Percentiles rank a stretch among this genome's conserved stretches.
phyloP scores from a whole-genome alignment of 2,329 filamentous ascomycete genomes.

The Epichloe sylvatica region DNA sequence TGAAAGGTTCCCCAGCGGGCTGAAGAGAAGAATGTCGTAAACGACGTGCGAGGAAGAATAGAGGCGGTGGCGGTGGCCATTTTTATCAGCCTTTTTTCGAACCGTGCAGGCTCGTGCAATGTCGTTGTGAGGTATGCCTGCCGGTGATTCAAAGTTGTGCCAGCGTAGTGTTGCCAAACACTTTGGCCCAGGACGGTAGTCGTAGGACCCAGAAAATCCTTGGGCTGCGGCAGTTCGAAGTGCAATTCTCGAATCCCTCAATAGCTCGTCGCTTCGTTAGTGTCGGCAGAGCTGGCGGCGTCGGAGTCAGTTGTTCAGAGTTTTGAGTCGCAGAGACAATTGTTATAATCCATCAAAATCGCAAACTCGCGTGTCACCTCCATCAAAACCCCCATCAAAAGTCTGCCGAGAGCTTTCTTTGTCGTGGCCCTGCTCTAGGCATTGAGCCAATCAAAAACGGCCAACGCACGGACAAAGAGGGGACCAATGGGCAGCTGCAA shows the following conservation, averaged over 20 bases:
- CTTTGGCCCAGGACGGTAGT: background rate
- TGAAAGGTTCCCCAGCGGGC: constrained; percentile 31
- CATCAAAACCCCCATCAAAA: constrained; percentile 16
- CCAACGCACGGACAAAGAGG: constrained; percentile 14
- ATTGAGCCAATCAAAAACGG: constrained; percentile 16
- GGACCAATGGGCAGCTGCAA: constrained; percentile 18
- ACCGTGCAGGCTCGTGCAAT: background rate
- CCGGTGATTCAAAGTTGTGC: too few species aligned
- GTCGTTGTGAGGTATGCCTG: background rate
- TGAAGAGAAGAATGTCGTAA: constrained; percentile 25
- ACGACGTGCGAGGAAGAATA: constrained; percentile 42
- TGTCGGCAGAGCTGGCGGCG: background rate
- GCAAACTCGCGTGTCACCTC: constrained; percentile 4
- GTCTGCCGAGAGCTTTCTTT: constrained; percentile 16
- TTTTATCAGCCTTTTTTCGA: background rate
- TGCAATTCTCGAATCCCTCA: background rate
- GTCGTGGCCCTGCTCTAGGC: constrained; percentile 9
- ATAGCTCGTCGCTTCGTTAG: background rate
- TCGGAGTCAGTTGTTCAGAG: background rate
- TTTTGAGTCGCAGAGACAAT: background rate
- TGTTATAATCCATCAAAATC: constrained; percentile 9
- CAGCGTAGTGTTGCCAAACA: background rate
- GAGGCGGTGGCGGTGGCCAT: constrained; percentile 19
- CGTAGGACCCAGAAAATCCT: background rate
- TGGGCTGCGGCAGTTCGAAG: background rate